Percentiles rank a stretch among this genome's conserved stretches.
These are phyloP conservation scores for Cymbidium sinense DNA, from an alignment of 106 monocot species.

Conservation along the genomic window DNA sequence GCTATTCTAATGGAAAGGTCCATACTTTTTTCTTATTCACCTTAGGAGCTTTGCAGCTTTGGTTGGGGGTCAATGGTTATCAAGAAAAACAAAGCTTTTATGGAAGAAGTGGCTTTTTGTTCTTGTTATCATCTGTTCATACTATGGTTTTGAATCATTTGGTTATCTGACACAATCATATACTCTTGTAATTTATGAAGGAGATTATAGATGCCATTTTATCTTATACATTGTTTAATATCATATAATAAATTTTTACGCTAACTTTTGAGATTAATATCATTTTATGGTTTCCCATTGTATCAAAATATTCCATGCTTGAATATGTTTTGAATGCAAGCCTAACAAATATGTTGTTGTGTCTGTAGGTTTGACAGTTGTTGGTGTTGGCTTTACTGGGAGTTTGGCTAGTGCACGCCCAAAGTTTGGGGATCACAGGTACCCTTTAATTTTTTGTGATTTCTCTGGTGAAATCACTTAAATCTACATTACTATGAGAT, in stretches of 20 bases:
- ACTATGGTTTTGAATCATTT: not conserved
- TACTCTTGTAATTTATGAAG: not conserved
- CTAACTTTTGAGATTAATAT: not conserved
- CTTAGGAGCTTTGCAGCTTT: no score
- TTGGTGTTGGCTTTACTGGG: conserved; percentile 87
- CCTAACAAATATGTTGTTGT: conserved; percentile 7
- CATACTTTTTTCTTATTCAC: no score
- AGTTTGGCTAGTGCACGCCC: conserved; percentile 57
- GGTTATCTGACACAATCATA: not conserved
- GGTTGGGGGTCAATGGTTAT: no score
- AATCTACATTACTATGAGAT: not conserved
- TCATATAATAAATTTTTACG: not conserved
- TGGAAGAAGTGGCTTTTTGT: not conserved
- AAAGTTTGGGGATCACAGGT: conserved; percentile 80
- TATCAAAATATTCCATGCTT: not conserved
- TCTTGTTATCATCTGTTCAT: not conserved
- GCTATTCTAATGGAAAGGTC: not conserved
- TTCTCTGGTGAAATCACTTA: not conserved
- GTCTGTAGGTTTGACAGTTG: conserved; percentile 44
- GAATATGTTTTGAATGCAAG: not conserved
- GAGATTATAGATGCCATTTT: not conserved
- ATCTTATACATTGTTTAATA: not conserved
- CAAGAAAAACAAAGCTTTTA: no score
- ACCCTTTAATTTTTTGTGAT: conserved; percentile 9
- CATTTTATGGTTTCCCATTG: not conserved